Evolutionary conservation across 1,139 yeast species (phyloP), one percentile per base, ranked within the genome.

Genomic region (Debaryomyces udenii): DNA sequence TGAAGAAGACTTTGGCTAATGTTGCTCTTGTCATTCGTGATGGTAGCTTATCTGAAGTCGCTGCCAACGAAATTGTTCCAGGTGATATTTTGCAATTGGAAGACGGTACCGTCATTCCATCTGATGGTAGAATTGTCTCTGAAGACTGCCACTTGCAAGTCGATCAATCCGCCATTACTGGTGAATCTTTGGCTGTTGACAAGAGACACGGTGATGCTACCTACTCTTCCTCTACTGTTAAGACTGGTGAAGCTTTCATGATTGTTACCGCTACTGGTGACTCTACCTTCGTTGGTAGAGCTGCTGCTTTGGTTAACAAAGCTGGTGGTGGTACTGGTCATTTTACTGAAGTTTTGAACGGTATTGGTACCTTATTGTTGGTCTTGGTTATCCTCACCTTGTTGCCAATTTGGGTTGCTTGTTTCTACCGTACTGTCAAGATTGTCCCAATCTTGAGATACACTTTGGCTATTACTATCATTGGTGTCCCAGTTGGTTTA

Each of bases 401-500:
- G 66, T 76, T 91, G 64, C 78, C 88, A 59, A 95, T 91, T 65
- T 90, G 96, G 96, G 78, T 79, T 65, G 90, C 97, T 68, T 81
- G 90, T 74, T 90, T 91, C 90, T 90, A 90, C 87, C 83, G 97
- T 76, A 81, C 96, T 59, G 84, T 82, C 67, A 80, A 78, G 65
- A 89, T 90, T 67, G 96, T 90, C 61, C 78, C 84, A 60, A 87
- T 91, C 74, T 82, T 93, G 74, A 86, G 97, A 79, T 90, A 84
- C 80, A 83, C 95, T 61, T 80, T 93, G 68, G 97, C 96, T 61
- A 88, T 91, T 69, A 91, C 97, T 76, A 90, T 91, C 76, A 87
- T 93, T 64, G 99, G 99, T 87, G 99, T 93, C 59, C 99, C 99
- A 74, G 99, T 91, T 62, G 98, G 98, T 86, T 83, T 91, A 68